Percentiles rank a stretch among this genome's conserved stretches.
These are phyloP conservation scores for Cladosporium sp. DNA, from an alignment of 2,329 filamentous ascomycete species.

Conservation along the genomic window DNA sequence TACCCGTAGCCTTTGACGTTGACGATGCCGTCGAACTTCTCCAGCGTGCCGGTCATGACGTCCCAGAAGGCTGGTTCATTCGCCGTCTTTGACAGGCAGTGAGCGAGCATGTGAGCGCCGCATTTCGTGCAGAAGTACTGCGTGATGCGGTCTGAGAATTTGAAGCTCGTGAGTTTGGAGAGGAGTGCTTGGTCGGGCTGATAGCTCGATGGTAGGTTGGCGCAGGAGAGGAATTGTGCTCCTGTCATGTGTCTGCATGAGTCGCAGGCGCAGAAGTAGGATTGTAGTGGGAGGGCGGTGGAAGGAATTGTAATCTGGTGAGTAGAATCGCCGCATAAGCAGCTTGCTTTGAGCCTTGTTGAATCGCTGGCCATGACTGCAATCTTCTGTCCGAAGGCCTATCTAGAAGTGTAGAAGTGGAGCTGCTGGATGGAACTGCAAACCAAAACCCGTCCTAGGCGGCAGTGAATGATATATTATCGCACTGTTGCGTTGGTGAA, in stretches of 20 bases:
- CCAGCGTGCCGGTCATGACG: slow-evolving; percentile 30
- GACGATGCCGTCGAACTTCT: slow-evolving; percentile 27
- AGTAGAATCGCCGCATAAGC: slow-evolving; percentile 35
- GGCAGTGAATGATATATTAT: no score
- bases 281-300: slow-evolving; percentile 34
- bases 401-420: not conserved
- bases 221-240: slow-evolving; percentile 41
- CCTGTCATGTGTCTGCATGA: slow-evolving; percentile 48
- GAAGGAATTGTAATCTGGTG: slow-evolving; percentile 34
- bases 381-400: no score
- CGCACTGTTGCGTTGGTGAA: no score
- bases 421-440: no score
- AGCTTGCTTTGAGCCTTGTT: slow-evolving; percentile 25
- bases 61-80: slow-evolving; percentile 24
- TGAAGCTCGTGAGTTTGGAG: slow-evolving; percentile 39
- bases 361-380: slow-evolving; percentile 15
- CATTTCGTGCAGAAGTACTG: slow-evolving; percentile 50
- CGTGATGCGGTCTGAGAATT: slow-evolving; percentile 38
- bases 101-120: slow-evolving; percentile 39
- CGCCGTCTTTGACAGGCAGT: slow-evolving; percentile 10
- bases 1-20: slow-evolving; percentile 31
- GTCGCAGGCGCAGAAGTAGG: slow-evolving; percentile 50
- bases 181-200: slow-evolving; percentile 25
- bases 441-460: no score
- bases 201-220: slow-evolving; percentile 36